Base-by-base conservation (phyloP, 805 yeast species). In the Candida sonorensis region DNA sequence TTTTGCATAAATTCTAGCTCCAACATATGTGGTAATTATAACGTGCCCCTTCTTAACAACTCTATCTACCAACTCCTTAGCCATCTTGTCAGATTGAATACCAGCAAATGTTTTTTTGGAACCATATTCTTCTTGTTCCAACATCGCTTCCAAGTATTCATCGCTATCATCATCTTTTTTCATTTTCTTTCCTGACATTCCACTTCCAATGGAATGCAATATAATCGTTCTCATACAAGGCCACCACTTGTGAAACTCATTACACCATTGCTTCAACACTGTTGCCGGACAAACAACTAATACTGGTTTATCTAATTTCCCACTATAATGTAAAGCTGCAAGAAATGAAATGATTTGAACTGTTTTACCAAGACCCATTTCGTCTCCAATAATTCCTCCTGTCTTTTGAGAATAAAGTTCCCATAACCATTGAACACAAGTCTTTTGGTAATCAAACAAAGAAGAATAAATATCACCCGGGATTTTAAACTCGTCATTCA, bases 351-450 rank as follows among this genome's bases (percentile, higher is more conserved):
- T 86, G 7, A 92, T 73, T 52, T 92, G 97, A 31, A 92, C 81
- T 0, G 98, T 92, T 51, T 92, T 92, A 2, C 98, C 98, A 12
- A 92, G 60, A 0, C 98, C 98, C 98, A 92, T 92, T 55, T 92
- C 98, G 57, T 92, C 98, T 17, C 97, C 97, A 25, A 92, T 70
- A 15, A 92, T 92, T 0, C 98, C 98, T 3, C 98, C 98, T 3
- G 88, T 81, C 30, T 74, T 76, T 54, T 92, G 97, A 14, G 76
- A 68, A 48, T 83, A 80, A n/a, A 92, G 63, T 51, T 92, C 98
- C 80, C 94, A 88, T 2, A 92, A 70, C 98, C 98, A 90, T 48
- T 92, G 95, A 1, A 92, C 97, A 40, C 97, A 86, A 0, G 97
- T 92, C 48, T 84, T 84, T 49, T 92, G 98, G 54, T 92, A 92